Evolutionary conservation across 2,329 filamentous ascomycete genomes (phyloP).

Genomic region (Monilinia polystroma): DNA sequence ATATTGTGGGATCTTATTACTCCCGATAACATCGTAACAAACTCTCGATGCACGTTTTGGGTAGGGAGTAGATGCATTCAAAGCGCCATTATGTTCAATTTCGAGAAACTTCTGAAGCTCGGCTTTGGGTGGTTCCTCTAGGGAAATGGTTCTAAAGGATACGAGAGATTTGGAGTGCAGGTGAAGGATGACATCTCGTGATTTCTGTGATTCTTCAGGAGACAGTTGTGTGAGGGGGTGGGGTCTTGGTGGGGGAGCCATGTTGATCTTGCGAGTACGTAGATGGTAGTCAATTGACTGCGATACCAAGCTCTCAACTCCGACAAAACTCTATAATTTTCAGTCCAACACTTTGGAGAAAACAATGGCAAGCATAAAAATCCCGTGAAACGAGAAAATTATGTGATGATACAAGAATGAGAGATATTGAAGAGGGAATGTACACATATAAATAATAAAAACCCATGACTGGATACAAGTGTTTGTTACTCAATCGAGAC

Average conservation of each 20-base stretch:
- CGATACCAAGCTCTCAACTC: not conserved
- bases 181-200: conserved; percentile 51
- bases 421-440: not conserved
- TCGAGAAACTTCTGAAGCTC: conserved; percentile 51
- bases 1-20: conserved; percentile 52
- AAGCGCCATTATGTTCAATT: conserved; percentile 45
- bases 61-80: conserved; percentile 41
- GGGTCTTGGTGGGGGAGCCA: conserved; percentile 4
- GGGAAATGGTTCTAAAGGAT: conserved; percentile 60
- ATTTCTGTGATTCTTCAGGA: conserved; percentile 51
- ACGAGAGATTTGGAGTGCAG: conserved; percentile 47
- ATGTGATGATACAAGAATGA: not conserved
- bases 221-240: conserved; percentile 51
- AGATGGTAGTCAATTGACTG: not conserved
- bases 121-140: conserved; percentile 54
- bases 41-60: conserved; percentile 53
- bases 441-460: not conserved
- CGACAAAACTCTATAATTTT: not conserved
- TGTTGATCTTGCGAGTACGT: not conserved
- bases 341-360: not conserved
- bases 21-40: conserved; percentile 56
- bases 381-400: not conserved
- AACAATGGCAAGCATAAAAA: not conserved
- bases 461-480: not conserved
- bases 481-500: not conserved